Conservation (phyloP, 106 monocot genomes). For the Allium fistulosum region DNA sequence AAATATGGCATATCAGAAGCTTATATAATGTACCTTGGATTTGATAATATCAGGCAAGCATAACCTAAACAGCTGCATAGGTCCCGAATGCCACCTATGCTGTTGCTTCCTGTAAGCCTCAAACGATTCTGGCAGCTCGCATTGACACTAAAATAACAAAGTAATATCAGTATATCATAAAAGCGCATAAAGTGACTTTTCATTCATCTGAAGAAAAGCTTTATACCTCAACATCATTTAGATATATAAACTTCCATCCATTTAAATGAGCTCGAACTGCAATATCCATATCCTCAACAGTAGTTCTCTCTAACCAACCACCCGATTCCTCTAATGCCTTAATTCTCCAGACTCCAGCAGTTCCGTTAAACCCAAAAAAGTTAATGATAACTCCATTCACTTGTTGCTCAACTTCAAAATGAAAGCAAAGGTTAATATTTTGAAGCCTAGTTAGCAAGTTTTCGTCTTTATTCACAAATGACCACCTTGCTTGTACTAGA, state of each 20-base stretch:
- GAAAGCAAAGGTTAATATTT: slow-evolving; percentile 60
- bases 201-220: no score
- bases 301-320: slow-evolving; percentile 45
- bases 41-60: slow-evolving; percentile 64
- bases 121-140: slow-evolving; percentile 80
- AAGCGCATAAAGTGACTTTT: not conserved
- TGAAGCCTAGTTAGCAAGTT: slow-evolving; percentile 51
- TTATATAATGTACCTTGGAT: slow-evolving; percentile 41
- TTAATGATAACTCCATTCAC: slow-evolving; percentile 34
- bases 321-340: slow-evolving; percentile 32
- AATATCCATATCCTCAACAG: slow-evolving; percentile 24
- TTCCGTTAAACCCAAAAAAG: slow-evolving; percentile 52
- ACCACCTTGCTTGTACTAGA: slow-evolving; percentile 52
- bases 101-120: slow-evolving; percentile 90
- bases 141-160: slow-evolving; percentile 43
- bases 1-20: not conserved
- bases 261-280: slow-evolving; percentile 32
- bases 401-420: slow-evolving; percentile 41
- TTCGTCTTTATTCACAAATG: slow-evolving; percentile 49
- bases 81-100: slow-evolving; percentile 86
- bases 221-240: slow-evolving; percentile 53
- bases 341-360: slow-evolving; percentile 43
- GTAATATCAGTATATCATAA: not conserved
- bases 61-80: slow-evolving; percentile 81
- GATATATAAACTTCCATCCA: slow-evolving; percentile 54